Percentiles rank a stretch among this genome's conserved stretches.
phyloP scores from a whole-genome alignment of 768 basidiomycete species.

The Termitomyces sp. region DNA sequence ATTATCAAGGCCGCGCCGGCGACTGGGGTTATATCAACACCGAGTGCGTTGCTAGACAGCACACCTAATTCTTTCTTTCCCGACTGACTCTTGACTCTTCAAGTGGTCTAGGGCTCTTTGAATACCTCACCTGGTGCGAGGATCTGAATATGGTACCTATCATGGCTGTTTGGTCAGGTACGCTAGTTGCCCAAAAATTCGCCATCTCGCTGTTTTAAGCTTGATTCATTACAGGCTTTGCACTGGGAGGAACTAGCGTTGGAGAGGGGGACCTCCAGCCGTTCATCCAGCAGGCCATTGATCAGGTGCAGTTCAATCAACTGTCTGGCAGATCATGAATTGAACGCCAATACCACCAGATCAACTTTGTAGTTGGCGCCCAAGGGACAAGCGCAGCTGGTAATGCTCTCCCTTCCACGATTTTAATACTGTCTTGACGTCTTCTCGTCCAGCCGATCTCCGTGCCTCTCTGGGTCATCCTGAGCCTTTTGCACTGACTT shows the following conservation, averaged over 20 bases:
- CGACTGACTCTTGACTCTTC: not conserved
- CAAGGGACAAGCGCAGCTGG: constrained; percentile 39
- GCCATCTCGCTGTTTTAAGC: not conserved
- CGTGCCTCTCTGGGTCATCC: constrained; percentile 57
- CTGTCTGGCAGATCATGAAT: too few species aligned
- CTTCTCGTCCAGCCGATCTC: constrained; percentile 42
- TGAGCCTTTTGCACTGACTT: constrained; percentile 47
- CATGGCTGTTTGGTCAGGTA: constrained; percentile 61
- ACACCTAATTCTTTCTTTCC: constrained; percentile 8
- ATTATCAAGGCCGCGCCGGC: constrained; percentile 46
- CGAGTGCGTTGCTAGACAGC: constrained; percentile 34
- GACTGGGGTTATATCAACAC: constrained; percentile 65
- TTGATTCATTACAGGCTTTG: constrained; percentile 37
- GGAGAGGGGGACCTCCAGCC: constrained; percentile 42
- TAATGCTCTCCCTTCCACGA: constrained; percentile 7
- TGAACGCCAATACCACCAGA: constrained; percentile 25
- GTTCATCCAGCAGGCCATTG: constrained; percentile 54
- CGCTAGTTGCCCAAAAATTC: not conserved
- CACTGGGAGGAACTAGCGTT: constrained; percentile 45
- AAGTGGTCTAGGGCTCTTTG: constrained; percentile 31
- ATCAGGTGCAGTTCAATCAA: constrained; percentile 32
- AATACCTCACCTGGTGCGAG: constrained; percentile 50
- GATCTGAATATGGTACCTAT: constrained; percentile 56
- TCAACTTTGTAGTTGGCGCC: constrained; percentile 56
- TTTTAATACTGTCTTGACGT: not conserved